Evolutionary conservation across 352 stramenopile species (phyloP), one percentile per base, ranked within the genome.

Genomic region (Phytophthora niederhauseri): DNA sequence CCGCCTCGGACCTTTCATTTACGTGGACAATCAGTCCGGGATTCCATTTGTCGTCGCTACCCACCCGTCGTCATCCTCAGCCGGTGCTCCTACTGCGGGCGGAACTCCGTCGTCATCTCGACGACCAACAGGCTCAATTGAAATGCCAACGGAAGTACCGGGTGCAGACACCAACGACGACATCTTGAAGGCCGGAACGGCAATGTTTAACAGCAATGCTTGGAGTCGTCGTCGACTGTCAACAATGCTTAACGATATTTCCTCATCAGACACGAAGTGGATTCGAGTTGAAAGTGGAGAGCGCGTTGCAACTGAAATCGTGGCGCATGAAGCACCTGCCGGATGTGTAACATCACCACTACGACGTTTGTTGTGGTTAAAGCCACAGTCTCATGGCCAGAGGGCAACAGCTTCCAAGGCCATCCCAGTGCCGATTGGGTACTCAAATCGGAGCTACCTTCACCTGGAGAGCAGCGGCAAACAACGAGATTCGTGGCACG

Each of bases 1-100:
- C 8, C 83, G 82, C 7, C 83, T 96, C 26, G 88, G 88, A 1
- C 84, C 86, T 19, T 93, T 89, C 62, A 92, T 96, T 53, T 96
- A 96, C 58, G 85, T 96, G 6, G 88, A 96, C 54, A 96, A 96
- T 52, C 86, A 96, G 51, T 93, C 86, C 2, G 88, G 88, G 9
- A 94, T 96, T 55, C 82, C 82, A 22, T 93, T 96, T 68, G 65
- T 90, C n/a, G 79, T 92, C 8, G 88, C 88, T n/a, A 87, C 78
- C 4, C 80, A 90, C 50, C 73, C 77, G 30, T 75, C 78, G 26
- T 75, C 78, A 14, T 76, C 70, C 14, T 78, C 70, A 11, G 50
- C 43, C 56, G 53, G 41, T 55, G 31, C 28, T 9, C 11, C 66
- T 20, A 36, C 67, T 66, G 46, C 57, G 4, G 45, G 58, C 22